Percentiles rank a stretch among this genome's conserved stretches.
These are phyloP conservation scores for Schrenkiella parvula DNA, from an alignment of 345 rosid species.

Conservation along the genomic window DNA sequence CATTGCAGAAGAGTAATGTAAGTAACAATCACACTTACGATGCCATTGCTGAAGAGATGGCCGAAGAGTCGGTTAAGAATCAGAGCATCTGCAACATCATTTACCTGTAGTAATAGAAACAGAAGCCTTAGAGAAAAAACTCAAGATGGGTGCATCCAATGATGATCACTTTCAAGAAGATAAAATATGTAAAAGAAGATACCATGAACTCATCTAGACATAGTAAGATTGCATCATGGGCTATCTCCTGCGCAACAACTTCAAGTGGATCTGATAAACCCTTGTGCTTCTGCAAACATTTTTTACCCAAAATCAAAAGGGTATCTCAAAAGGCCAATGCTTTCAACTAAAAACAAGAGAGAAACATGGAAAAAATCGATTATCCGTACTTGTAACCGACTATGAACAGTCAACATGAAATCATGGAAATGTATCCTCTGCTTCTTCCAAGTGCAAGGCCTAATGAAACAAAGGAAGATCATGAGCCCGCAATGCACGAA, in stretches of 20 bases:
- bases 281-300: conserved; percentile 71
- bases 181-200: neutral
- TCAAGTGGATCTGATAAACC: conserved; percentile 97
- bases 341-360: neutral
- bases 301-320: neutral
- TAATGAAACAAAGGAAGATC: conserved; percentile 22
- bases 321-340: neutral
- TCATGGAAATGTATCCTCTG: conserved; percentile 97
- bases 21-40: conserved; percentile 49
- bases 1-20: neutral
- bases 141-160: conserved; percentile 17
- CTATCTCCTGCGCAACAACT: conserved; percentile 94
- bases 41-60: conserved; percentile 81
- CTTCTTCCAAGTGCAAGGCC: conserved; percentile 92
- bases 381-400: conserved; percentile 76
- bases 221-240: conserved; percentile 81
- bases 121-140: neutral
- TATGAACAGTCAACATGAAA: conserved; percentile 94
- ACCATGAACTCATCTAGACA: conserved; percentile 99
- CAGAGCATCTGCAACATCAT: conserved; percentile 98
- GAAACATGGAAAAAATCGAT: neutral
- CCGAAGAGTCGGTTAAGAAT: conserved; percentile 81
- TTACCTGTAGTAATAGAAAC: conserved; percentile 49
- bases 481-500: neutral
- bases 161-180: conserved; percentile 4